phyloP scores from a whole-genome alignment of 1,284 basidiomycete species.

The Coniferiporia weirii region DNA sequence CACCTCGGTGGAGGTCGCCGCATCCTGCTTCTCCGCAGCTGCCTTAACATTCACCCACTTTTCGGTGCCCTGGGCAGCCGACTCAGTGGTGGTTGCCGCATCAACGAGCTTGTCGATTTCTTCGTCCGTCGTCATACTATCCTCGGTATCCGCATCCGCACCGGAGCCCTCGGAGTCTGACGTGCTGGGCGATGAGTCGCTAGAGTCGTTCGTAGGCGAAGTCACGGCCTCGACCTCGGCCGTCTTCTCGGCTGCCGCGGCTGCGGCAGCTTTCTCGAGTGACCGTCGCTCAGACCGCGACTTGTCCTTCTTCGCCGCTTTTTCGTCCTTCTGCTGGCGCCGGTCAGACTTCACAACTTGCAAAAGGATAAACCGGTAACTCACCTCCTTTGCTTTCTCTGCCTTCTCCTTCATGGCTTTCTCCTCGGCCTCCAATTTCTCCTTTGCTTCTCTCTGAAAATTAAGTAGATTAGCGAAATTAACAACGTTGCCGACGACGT shows the following conservation, averaged over 20 bases:
- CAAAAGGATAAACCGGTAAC: constrained; percentile 1
- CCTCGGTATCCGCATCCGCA: constrained; percentile 65
- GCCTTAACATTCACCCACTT: constrained; percentile 69
- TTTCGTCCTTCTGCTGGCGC: constrained; percentile 33
- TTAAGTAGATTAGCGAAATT: not conserved
- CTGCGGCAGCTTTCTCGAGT: constrained; percentile 13
- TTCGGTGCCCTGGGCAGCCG: constrained; percentile 38
- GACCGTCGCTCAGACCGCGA: constrained; percentile 14
- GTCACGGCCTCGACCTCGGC: constrained; percentile 23
- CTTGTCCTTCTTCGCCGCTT: constrained; percentile 4
- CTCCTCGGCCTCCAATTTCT: constrained; percentile 32
- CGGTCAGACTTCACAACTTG: not conserved
- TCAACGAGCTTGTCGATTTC: constrained; percentile 43
- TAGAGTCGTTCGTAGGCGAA: constrained; percentile 21
- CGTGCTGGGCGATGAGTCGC: constrained; percentile 18
- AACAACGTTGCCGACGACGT: not conserved
- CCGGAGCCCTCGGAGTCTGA: constrained; percentile 39
- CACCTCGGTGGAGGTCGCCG: not conserved
- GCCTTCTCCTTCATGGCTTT: constrained; percentile 34
- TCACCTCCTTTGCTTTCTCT: constrained; percentile 23
- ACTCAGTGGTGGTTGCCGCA: constrained; percentile 23
- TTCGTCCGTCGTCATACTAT: constrained; percentile 69
- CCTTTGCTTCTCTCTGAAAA: constrained; percentile 33
- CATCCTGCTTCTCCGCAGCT: constrained; percentile 20
- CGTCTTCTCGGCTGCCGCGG: constrained; percentile 23